A percentile compares a stretch with the other conserved stretches of the same genome.
Conservation (phyloP, 768 basidiomycete genomes). For the Arthromyces matolae region DNA sequence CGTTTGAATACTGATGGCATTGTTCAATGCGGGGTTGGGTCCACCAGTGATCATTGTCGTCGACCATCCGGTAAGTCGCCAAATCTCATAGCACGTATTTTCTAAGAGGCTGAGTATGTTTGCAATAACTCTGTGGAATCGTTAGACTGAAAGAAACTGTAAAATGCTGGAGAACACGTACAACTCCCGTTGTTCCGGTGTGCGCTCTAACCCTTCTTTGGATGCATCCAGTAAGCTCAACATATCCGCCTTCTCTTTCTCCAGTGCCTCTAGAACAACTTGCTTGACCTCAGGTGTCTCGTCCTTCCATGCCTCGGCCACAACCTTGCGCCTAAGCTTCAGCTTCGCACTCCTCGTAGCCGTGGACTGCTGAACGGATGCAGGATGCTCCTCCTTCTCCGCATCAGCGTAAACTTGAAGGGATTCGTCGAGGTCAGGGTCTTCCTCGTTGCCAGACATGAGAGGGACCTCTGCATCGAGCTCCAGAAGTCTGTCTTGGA, state of each 20-base stretch:
- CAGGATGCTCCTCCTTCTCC: no score
- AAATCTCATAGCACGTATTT: neutral
- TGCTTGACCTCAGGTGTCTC: neutral
- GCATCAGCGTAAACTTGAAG: no score
- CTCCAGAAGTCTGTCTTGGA: no score
- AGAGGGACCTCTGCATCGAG: no score
- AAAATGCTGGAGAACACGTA: neutral
- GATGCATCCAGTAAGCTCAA: neutral
- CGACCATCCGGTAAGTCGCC: neutral
- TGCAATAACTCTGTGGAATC: neutral
- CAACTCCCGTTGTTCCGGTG: neutral
- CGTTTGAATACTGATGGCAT: slow-evolving; percentile 1
- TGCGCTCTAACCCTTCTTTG: neutral
- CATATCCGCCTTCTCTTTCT: neutral
- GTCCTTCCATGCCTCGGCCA: neutral
- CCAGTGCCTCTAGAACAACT: neutral
- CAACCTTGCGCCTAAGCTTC: no score
- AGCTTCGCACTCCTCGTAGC: no score
- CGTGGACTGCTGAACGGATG: no score
- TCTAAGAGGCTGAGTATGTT: neutral
- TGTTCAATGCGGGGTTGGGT: neutral
- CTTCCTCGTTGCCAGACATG: no score
- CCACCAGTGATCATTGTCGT: slow-evolving; percentile 1
- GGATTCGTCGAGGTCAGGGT: no score
- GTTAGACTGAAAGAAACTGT: no score